These are phyloP conservation scores for Tetrapisispora fleetii DNA, from an alignment of 805 yeast genomes.

Conservation along the genomic window DNA sequence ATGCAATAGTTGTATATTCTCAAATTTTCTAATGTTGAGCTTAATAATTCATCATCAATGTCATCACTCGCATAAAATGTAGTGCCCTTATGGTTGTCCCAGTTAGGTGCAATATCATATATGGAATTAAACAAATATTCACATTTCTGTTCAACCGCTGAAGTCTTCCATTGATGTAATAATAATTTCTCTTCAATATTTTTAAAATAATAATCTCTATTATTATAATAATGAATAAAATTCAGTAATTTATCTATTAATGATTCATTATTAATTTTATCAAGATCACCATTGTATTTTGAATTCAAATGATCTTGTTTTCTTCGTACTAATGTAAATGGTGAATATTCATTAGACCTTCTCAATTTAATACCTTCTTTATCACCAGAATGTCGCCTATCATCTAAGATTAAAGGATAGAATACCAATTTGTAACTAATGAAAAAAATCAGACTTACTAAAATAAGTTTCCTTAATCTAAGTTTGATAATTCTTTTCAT, in stretches of 20 bases:
- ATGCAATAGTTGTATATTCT: conserved; percentile 25
- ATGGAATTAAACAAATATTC: conserved; percentile 13
- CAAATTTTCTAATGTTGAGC: conserved; percentile 19
- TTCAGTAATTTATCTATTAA: not conserved
- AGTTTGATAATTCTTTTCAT: not conserved
- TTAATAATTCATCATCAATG: conserved; percentile 14
- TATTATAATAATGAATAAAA: not conserved
- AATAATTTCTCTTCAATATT: not conserved
- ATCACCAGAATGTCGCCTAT: not conserved
- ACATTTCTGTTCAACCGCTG: conserved; percentile 9
- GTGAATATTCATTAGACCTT: not conserved
- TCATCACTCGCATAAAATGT: conserved; percentile 11
- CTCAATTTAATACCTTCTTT: not conserved
- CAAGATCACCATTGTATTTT: not conserved
- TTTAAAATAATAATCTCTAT: not conserved
- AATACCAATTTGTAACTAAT: not conserved
- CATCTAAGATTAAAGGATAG: not conserved
- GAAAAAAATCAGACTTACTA: not conserved
- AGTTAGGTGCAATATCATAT: conserved; percentile 10
- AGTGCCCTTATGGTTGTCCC: conserved; percentile 15
- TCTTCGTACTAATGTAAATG: not conserved
- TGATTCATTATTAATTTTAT: not conserved
- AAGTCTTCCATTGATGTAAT: not conserved
- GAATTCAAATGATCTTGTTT: not conserved
- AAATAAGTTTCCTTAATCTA: not conserved